Evolutionary conservation across 73 alveolate genomes (phyloP).

Genomic region (Paraurostyla sp.): DNA sequence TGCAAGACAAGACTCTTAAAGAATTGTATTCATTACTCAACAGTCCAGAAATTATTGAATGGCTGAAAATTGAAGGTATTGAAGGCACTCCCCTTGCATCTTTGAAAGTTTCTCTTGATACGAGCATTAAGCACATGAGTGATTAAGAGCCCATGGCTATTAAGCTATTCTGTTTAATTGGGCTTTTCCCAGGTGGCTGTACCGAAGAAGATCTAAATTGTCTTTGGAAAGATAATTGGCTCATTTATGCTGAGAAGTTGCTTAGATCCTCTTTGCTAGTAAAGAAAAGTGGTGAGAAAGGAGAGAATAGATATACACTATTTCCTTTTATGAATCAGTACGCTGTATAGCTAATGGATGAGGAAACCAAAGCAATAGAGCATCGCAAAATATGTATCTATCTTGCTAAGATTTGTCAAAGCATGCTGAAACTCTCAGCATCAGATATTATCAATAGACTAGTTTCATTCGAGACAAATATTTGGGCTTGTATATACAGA

Average conservation of each 20-base stretch:
- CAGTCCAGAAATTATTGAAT: constrained; percentile 60
- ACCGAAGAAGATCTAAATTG: constrained; percentile 19
- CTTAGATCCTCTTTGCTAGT: constrained; percentile 51
- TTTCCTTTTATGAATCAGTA: constrained; percentile 65
- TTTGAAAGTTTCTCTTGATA: constrained; percentile 59
- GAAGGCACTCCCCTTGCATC: constrained; percentile 55
- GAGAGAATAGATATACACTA: constrained; percentile 34
- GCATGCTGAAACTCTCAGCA: not conserved
- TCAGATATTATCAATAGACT: constrained; percentile 1
- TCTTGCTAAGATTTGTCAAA: constrained; percentile 19
- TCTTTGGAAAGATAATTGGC: constrained; percentile 55
- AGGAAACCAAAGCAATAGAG: not conserved
- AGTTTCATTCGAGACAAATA: constrained; percentile 49
- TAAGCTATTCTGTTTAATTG: constrained; percentile 60
- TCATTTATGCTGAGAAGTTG: not conserved
- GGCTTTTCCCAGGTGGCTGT: constrained; percentile 72
- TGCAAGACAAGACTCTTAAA: constrained; percentile 61
- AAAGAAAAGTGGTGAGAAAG: constrained; percentile 10
- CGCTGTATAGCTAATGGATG: constrained; percentile 48
- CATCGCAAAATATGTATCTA: constrained; percentile 42
- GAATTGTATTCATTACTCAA: constrained; percentile 57
- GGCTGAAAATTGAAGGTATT: constrained; percentile 37
- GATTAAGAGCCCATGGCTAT: constrained; percentile 49
- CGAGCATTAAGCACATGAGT: constrained; percentile 47
- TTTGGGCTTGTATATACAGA: constrained; percentile 68